A percentile compares a stretch with the other conserved stretches of the same genome.
phyloP scores from a whole-genome alignment of 2,329 filamentous ascomycete genomes.

The Epichloe scottii region DNA sequence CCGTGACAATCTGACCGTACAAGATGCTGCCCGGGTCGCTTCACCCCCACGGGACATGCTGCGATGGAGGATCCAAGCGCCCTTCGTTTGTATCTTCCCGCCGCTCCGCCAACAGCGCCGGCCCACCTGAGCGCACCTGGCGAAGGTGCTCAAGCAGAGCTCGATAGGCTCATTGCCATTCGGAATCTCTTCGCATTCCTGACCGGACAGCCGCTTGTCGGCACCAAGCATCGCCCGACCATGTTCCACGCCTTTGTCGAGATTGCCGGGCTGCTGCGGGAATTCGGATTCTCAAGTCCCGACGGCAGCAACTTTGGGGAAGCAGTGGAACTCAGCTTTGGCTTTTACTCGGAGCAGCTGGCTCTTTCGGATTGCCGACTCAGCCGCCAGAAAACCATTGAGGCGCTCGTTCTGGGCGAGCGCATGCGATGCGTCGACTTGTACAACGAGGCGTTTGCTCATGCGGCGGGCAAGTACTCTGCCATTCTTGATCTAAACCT shows the following conservation, averaged over 20 bases:
- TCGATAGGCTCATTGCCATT: slow-evolving; percentile 44
- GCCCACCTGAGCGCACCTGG: slow-evolving; percentile 22
- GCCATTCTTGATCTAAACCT: slow-evolving; percentile 55
- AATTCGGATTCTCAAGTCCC: slow-evolving; percentile 44
- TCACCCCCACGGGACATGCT: slow-evolving; percentile 26
- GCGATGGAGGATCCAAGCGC: slow-evolving; percentile 25
- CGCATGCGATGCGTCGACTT: slow-evolving; percentile 68
- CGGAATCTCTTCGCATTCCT: slow-evolving; percentile 56
- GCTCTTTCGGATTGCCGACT: slow-evolving; percentile 65
- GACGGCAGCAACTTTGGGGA: slow-evolving; percentile 48
- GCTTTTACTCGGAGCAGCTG: slow-evolving; percentile 65
- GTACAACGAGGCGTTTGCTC: slow-evolving; percentile 85
- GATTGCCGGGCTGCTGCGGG: slow-evolving; percentile 39
- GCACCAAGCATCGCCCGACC: slow-evolving; percentile 38
- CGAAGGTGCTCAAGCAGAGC: slow-evolving; percentile 24
- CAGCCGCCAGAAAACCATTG: slow-evolving; percentile 79
- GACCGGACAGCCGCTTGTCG: slow-evolving; percentile 49
- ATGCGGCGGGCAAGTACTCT: slow-evolving; percentile 78
- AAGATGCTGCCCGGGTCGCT: slow-evolving; percentile 33
- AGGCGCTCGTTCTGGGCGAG: slow-evolving; percentile 82
- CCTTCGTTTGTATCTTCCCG: slow-evolving; percentile 41
- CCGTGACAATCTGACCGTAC: slow-evolving; percentile 32
- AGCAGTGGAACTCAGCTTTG: slow-evolving; percentile 51
- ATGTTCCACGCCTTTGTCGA: slow-evolving; percentile 42
- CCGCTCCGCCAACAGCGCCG: slow-evolving; percentile 24